phyloP scores from a whole-genome alignment of 768 basidiomycete species.

The Paxillus involutus region DNA sequence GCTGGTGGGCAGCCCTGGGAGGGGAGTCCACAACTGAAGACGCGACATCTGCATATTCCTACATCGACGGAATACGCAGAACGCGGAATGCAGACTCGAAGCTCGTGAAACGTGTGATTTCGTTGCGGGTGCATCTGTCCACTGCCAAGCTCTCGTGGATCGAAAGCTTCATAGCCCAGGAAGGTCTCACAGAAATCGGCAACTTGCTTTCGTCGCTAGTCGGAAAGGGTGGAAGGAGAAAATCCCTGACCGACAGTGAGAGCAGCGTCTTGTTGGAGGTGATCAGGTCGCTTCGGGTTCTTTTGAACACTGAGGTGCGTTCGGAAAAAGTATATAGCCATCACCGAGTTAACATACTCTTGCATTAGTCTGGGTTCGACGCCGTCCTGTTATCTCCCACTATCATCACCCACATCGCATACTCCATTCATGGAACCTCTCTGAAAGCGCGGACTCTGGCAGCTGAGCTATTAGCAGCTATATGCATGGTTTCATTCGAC shows the following conservation, averaged over 20 bases:
- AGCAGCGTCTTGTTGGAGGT: constrained; percentile 68
- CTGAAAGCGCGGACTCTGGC: constrained; percentile 67
- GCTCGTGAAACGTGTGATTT: constrained; percentile 75
- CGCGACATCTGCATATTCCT: constrained; percentile 54
- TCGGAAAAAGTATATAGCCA: not conserved
- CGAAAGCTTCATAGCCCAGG: constrained; percentile 62
- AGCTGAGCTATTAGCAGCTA: constrained; percentile 80
- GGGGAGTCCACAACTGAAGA: constrained; percentile 40
- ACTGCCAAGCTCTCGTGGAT: constrained; percentile 81
- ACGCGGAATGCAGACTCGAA: constrained; percentile 56
- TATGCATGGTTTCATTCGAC: constrained; percentile 69
- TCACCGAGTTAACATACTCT: not conserved
- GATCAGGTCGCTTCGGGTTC: constrained; percentile 75
- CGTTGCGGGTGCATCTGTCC: constrained; percentile 81
- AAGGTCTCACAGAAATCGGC: constrained; percentile 67
- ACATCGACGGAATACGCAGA: constrained; percentile 59
- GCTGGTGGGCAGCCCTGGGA: constrained; percentile 75
- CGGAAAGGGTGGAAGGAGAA: constrained; percentile 65
- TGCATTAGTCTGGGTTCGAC: constrained; percentile 66
- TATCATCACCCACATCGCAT: constrained; percentile 70
- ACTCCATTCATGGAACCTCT: constrained; percentile 65
- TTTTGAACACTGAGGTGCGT: constrained; percentile 81
- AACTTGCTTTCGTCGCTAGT: constrained; percentile 59
- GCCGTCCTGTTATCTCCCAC: constrained; percentile 62
- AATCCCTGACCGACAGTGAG: constrained; percentile 61